Evolutionary conservation across 2,329 filamentous ascomycete genomes (phyloP).

Genomic region (Acephala macrosclerotiorum): DNA sequence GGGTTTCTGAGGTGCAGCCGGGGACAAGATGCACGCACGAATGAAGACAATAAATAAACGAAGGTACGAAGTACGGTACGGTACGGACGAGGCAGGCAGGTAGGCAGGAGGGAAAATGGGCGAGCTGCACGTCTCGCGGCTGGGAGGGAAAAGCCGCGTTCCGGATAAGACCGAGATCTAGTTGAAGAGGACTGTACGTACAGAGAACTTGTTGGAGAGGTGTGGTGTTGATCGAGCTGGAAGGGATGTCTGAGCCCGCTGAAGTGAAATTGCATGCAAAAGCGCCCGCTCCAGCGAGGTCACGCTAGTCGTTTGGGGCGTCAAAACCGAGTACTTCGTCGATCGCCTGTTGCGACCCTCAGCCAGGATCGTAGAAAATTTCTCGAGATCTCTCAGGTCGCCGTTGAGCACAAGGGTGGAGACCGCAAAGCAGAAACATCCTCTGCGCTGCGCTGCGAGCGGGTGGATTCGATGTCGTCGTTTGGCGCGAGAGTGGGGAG

Average conservation of each 20-base stretch:
- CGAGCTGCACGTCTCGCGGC: constrained; percentile 1
- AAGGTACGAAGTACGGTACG: not conserved
- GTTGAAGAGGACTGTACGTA: constrained; percentile 3
- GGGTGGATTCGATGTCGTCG: constrained; percentile 7
- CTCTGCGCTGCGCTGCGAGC: not conserved
- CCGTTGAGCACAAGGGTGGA: not conserved
- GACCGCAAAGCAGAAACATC: not conserved
- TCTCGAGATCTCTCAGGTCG: not conserved
- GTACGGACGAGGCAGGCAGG: constrained; percentile 8
- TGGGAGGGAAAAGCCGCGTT: constrained; percentile 2
- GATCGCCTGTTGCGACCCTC: not conserved
- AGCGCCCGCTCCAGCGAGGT: not conserved
- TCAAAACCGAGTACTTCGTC: not conserved
- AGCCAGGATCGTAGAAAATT: not conserved
- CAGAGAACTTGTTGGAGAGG: too few relatives aligned
- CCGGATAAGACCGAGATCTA: constrained; percentile 11
- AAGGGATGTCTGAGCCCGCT: not conserved
- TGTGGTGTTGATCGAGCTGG: not conserved
- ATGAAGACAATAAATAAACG: not conserved
- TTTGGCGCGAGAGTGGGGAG: not conserved
- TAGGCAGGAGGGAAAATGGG: not conserved
- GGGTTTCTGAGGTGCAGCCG: not conserved
- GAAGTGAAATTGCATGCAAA: not conserved
- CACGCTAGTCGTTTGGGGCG: too few relatives aligned
- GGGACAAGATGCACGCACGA: constrained; percentile 1